These are phyloP conservation scores for Cymbopogon flexuosus DNA, from an alignment of 202 grass and related monocot species.

Conservation along the genomic window DNA sequence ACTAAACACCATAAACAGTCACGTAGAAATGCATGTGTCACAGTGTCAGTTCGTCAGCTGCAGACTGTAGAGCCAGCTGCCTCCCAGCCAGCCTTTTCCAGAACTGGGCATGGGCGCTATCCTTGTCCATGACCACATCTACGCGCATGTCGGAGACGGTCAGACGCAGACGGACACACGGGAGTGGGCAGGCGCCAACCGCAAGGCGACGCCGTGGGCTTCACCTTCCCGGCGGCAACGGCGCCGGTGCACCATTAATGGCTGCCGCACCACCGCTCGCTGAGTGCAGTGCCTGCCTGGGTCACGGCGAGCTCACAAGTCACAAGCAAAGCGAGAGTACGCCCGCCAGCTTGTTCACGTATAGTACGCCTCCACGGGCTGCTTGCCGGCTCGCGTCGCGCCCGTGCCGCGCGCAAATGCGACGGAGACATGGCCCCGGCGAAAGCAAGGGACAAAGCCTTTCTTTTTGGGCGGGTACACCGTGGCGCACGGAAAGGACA, in stretches of 20 bases:
- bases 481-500: background rate
- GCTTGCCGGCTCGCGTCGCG: background rate
- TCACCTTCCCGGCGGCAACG: conserved; percentile 28
- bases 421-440: background rate
- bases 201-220: conserved; percentile 32
- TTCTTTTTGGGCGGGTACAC: conserved; percentile 28
- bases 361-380: background rate
- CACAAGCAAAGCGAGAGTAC: conserved; percentile 26
- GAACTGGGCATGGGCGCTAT: background rate
- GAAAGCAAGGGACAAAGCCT: conserved; percentile 34
- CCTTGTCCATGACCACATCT: conserved; percentile 20
- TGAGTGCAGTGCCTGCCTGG: background rate
- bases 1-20: background rate
- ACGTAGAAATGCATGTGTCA: background rate
- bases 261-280: background rate
- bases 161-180: background rate
- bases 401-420: background rate
- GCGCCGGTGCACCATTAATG: conserved; percentile 43
- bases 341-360: conserved; percentile 20
- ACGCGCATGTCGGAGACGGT: background rate
- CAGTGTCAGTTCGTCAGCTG: background rate
- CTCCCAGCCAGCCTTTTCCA: background rate
- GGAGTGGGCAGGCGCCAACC: conserved; percentile 25
- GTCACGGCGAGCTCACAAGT: background rate
- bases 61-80: background rate